Evolutionary conservation across 1,139 yeast genomes (phyloP).

Genomic region (Casaregolazyma lundiana): DNA sequence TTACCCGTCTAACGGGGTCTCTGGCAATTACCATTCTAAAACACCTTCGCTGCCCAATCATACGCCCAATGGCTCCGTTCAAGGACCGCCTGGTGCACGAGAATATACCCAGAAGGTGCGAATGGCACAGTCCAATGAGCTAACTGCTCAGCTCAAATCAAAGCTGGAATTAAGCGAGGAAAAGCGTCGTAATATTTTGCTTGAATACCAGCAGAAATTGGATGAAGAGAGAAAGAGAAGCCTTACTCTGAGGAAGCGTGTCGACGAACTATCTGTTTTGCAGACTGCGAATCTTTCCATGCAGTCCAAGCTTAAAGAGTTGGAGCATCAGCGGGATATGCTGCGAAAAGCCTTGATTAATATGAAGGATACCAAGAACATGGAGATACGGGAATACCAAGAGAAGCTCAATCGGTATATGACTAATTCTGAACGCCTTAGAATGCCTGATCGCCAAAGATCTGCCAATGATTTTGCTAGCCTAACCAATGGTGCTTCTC

Average conservation of each 20-base stretch:
- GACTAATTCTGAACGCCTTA: neutral
- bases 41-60: neutral
- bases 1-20: neutral
- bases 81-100: neutral
- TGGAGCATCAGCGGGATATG: conserved; percentile 54
- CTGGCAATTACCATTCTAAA: neutral
- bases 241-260: conserved; percentile 24
- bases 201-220: conserved; percentile 30
- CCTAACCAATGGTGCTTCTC: neutral
- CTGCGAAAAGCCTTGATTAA: conserved; percentile 48
- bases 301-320: conserved; percentile 26
- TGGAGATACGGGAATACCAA: conserved; percentile 35
- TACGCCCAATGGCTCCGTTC: neutral
- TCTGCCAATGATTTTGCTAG: neutral
- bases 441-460: neutral
- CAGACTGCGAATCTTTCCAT: conserved; percentile 6
- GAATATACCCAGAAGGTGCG: neutral
- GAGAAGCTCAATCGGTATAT: conserved; percentile 15
- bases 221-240: conserved; percentile 26
- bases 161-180: conserved; percentile 28
- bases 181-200: conserved; percentile 22
- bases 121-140: conserved; percentile 1
- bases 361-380: conserved; percentile 35
- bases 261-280: conserved; percentile 18
- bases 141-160: conserved; percentile 14